phyloP scores from a whole-genome alignment of 305 asterid genomes.

The Fraxinus latifolia region DNA sequence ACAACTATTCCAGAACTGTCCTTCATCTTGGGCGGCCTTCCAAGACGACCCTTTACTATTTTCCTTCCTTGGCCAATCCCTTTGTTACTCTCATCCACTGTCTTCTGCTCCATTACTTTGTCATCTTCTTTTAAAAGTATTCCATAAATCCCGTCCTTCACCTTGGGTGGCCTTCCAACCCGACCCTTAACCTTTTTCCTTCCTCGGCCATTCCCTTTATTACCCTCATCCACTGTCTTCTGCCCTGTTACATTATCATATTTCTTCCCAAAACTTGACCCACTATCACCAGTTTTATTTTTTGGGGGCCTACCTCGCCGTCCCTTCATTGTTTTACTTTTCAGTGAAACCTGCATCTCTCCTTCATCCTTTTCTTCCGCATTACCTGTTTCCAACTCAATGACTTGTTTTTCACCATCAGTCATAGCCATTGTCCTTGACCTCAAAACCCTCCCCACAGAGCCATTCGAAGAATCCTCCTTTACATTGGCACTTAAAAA shows the following conservation, averaged over 20 bases:
- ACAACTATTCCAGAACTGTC: not conserved
- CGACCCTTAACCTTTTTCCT: slow-evolving; percentile 25
- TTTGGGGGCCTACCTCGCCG: slow-evolving; percentile 42
- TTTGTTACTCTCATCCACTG: slow-evolving; percentile 20
- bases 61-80: slow-evolving; percentile 24
- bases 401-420: slow-evolving; percentile 43
- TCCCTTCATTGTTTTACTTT: slow-evolving; percentile 23
- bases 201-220: slow-evolving; percentile 24
- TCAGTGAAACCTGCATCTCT: not conserved
- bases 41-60: slow-evolving; percentile 28
- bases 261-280: slow-evolving; percentile 16
- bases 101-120: slow-evolving; percentile 15
- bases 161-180: slow-evolving; percentile 38
- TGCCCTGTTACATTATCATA: slow-evolving; percentile 12
- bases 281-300: slow-evolving; percentile 15
- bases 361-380: not conserved
- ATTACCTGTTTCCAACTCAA: slow-evolving; percentile 32
- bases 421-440: slow-evolving; percentile 57
- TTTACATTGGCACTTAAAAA: slow-evolving; percentile 24
- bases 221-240: slow-evolving; percentile 20
- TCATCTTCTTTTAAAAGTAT: slow-evolving; percentile 19
- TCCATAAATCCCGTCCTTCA: slow-evolving; percentile 13
- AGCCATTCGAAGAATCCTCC: slow-evolving; percentile 34
- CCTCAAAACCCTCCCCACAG: slow-evolving; percentile 62
- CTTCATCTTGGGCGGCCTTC: slow-evolving; percentile 34